Percentiles rank a stretch among this genome's conserved stretches.
These are phyloP conservation scores for Mycosarcoma mackinlayi DNA, from an alignment of 1,284 basidiomycete genomes.

Conservation along the genomic window DNA sequence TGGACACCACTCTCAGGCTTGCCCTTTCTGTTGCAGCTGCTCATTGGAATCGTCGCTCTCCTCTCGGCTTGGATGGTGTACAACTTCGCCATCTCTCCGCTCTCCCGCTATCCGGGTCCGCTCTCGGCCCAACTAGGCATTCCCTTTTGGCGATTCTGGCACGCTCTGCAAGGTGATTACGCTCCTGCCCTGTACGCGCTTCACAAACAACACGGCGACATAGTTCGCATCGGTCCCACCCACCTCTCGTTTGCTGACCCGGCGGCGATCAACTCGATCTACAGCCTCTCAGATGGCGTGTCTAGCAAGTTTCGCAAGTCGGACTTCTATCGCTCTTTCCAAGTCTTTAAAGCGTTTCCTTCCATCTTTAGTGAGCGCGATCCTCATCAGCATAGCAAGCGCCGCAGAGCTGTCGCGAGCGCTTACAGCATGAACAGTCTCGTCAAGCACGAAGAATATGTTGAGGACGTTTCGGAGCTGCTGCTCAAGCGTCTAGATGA, in stretches of 20 bases:
- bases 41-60: constrained; percentile 7
- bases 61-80: constrained; percentile 37
- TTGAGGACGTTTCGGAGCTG: constrained; percentile 47
- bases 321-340: constrained; percentile 44
- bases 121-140: constrained; percentile 46
- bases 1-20: constrained; percentile 20
- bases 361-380: constrained; percentile 61
- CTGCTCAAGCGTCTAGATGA: constrained; percentile 44
- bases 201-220: constrained; percentile 45
- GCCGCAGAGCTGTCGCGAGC: constrained; percentile 48
- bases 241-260: constrained; percentile 55
- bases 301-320: constrained; percentile 56
- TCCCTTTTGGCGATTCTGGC: constrained; percentile 51
- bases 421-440: constrained; percentile 60
- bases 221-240: constrained; percentile 58
- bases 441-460: constrained; percentile 56
- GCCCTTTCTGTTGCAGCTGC: constrained; percentile 15
- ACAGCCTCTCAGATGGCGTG: constrained; percentile 46
- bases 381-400: constrained; percentile 48
- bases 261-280: constrained; percentile 50
- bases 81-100: constrained; percentile 42
- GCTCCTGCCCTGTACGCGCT: constrained; percentile 37
- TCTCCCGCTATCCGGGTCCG: constrained; percentile 49
- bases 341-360: constrained; percentile 47
- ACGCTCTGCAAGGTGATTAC: constrained; percentile 44